Evolutionary conservation across 169 alveolate species (phyloP).

Genomic region (Plasmodium malariae): DNA sequence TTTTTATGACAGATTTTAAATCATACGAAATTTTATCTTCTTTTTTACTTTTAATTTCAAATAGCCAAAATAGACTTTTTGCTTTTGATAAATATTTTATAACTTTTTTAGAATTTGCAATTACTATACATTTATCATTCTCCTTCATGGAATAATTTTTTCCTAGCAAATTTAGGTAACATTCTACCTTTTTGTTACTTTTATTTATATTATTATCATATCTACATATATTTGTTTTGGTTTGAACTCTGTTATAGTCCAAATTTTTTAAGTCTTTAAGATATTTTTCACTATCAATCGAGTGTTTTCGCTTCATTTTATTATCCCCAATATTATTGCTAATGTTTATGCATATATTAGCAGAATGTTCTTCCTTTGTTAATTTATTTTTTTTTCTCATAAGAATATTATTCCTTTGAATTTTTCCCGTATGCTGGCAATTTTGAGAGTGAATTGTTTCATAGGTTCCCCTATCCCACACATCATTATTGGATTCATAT

Average conservation of each 20-base stretch:
- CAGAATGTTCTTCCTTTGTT: background rate
- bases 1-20: slow-evolving; percentile 68
- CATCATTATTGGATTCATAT: too few species aligned
- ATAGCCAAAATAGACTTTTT: slow-evolving; percentile 66
- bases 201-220: slow-evolving; percentile 6
- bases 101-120: slow-evolving; percentile 68
- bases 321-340: background rate
- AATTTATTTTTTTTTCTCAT: too few species aligned
- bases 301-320: background rate
- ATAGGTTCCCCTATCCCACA: too few species aligned
- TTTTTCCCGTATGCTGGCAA: too few species aligned
- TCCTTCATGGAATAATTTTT: slow-evolving; percentile 38
- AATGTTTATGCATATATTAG: slow-evolving; percentile 9
- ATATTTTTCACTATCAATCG: background rate
- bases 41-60: slow-evolving; percentile 63
- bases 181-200: slow-evolving; percentile 13
- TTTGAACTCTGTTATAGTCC: slow-evolving; percentile 13
- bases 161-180: slow-evolving; percentile 63
- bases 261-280: slow-evolving; percentile 6
- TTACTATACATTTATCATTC: slow-evolving; percentile 64
- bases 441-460: too few species aligned
- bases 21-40: slow-evolving; percentile 41
- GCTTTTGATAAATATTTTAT: slow-evolving; percentile 73
- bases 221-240: too few species aligned
- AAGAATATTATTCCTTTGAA: too few species aligned